Percentiles rank a stretch among this genome's conserved stretches.
These are phyloP conservation scores for Trichoderma citrinoviride DNA, from an alignment of 2,329 filamentous ascomycete genomes.

Conservation along the genomic window DNA sequence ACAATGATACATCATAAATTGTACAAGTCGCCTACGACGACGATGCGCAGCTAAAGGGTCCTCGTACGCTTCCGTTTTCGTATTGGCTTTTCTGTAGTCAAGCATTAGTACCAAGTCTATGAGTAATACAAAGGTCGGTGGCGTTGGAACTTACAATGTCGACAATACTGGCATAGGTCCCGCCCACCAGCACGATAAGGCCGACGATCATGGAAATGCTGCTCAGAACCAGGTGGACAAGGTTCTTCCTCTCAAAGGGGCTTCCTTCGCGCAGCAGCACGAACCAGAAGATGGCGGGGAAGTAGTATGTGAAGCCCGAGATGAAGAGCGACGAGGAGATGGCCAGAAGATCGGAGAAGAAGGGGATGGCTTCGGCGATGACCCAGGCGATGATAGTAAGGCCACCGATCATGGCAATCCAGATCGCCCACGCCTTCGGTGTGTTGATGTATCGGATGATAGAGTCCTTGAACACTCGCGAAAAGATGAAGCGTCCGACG, in stretches of 20 bases:
- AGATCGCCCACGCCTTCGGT: slow-evolving; percentile 48
- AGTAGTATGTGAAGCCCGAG: slow-evolving; percentile 39
- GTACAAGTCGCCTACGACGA: slow-evolving; percentile 4
- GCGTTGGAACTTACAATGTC: slow-evolving; percentile 29
- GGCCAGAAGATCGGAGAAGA: slow-evolving; percentile 64
- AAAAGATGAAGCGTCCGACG: slow-evolving; percentile 46
- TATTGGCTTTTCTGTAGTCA: slow-evolving; percentile 21
- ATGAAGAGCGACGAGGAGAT: slow-evolving; percentile 50
- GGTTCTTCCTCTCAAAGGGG: slow-evolving; percentile 30
- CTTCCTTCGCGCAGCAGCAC: slow-evolving; percentile 35
- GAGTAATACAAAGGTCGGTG: background rate
- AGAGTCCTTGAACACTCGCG: slow-evolving; percentile 43
- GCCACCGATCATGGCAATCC: slow-evolving; percentile 55
- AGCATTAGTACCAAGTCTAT: slow-evolving; percentile 11
- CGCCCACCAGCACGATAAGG: slow-evolving; percentile 28
- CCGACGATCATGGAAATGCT: slow-evolving; percentile 30
- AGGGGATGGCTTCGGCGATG: slow-evolving; percentile 69
- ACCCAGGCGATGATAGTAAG: slow-evolving; percentile 65
- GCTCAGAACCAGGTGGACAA: slow-evolving; percentile 27
- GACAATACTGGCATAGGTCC: slow-evolving; percentile 30
- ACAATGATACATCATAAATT: too few relatives aligned
- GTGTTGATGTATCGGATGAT: slow-evolving; percentile 49
- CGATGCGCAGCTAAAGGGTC: slow-evolving; percentile 22
- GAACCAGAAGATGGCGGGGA: slow-evolving; percentile 43
- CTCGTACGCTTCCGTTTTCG: slow-evolving; percentile 12